Percentiles rank a stretch among this genome's conserved stretches.
Evolutionary conservation across 1,139 yeast species (phyloP).

Genomic region (Dujonia santamariae): DNA sequence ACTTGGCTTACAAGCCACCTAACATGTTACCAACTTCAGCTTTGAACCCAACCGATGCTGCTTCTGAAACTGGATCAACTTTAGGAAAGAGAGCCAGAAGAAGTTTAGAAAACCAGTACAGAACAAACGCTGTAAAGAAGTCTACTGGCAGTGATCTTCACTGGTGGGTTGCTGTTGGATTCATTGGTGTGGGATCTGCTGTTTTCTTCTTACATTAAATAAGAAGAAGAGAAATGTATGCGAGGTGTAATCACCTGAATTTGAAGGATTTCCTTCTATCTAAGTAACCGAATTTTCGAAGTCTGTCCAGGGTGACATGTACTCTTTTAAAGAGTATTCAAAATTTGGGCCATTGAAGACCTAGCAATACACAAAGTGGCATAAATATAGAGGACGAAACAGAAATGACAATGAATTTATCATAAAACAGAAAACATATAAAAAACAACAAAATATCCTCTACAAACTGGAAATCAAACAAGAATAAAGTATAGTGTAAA

Average conservation of each 20-base stretch:
- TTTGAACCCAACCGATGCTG: constrained; percentile 72
- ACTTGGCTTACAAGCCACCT: constrained; percentile 90
- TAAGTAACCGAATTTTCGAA: too few species aligned
- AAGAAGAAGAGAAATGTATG: not conserved
- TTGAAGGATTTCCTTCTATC: too few species aligned
- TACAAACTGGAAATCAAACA: too few species aligned
- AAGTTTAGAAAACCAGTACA: constrained; percentile 73
- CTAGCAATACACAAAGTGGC: not conserved
- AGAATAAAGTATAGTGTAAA: too few species aligned
- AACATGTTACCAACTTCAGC: constrained; percentile 93
- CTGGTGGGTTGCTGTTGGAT: constrained; percentile 42
- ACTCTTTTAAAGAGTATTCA: too few species aligned
- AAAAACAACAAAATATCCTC: too few species aligned
- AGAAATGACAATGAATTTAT: too few species aligned
- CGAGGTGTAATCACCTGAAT: too few species aligned
- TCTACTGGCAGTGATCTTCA: constrained; percentile 37
- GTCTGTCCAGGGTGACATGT: too few species aligned
- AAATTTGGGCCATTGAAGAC: not conserved
- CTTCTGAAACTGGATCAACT: constrained; percentile 36
- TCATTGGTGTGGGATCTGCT: constrained; percentile 24
- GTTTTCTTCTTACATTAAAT: constrained; percentile 13
- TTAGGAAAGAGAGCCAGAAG: constrained; percentile 56
- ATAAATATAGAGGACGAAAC: too few species aligned
- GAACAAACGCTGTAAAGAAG: constrained; percentile 67
- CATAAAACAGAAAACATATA: too few species aligned